Base-by-base conservation (phyloP, 2,329 filamentous ascomycete genomes). In the Immersiporthe knoxdaviesiana region DNA sequence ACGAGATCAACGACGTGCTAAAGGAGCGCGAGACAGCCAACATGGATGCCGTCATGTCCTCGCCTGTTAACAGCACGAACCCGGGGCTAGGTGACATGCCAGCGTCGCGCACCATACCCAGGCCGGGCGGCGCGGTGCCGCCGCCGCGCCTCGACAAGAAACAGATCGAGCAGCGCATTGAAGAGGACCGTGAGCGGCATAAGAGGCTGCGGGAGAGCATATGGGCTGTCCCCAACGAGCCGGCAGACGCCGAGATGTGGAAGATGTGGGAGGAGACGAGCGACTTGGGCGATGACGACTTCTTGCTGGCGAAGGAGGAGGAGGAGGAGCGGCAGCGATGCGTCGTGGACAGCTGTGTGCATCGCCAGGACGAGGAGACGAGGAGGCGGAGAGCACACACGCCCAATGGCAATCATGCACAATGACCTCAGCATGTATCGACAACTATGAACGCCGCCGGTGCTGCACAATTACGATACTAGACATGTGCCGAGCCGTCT, bases 171-270 rank as follows among this genome's bases (percentile, higher is more conserved):
- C 94, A 98, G 82, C 86, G 96, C 54, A 97, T 99, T 72, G 97
- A 99, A 75, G 97, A 99, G 80, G 96, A 99, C 79, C 85, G 96
- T 3, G 96, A 99, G 79, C 85, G 96, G 58, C 97, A 99, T 79
- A 99, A 99, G 84, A 84, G 95, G 58, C 83, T 95, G 75, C 84
- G 96, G 30, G 96, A 99, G 81, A 94, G 90, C 75, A 97, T 97
- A 72, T 99, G 97, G 96, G 93, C 94, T 0, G 90, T 97, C 2
- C 88, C 88, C 39, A 85, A 87, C 11, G 86, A 88, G 41, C 82
- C 85, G 11, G 84, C 87, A 35, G 87, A 90, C 47, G 81, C 82
- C 14, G 95, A 98, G 80, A 90, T 93, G 81, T 87, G 90, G 72
- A 92, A 89, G 80, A 81, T 97, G 73, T 97, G 92, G 91, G 93